A percentile compares a stretch with the other conserved stretches of the same genome.
Conservation (phyloP, 257 asterid species). For the Nicotiana otophora region DNA sequence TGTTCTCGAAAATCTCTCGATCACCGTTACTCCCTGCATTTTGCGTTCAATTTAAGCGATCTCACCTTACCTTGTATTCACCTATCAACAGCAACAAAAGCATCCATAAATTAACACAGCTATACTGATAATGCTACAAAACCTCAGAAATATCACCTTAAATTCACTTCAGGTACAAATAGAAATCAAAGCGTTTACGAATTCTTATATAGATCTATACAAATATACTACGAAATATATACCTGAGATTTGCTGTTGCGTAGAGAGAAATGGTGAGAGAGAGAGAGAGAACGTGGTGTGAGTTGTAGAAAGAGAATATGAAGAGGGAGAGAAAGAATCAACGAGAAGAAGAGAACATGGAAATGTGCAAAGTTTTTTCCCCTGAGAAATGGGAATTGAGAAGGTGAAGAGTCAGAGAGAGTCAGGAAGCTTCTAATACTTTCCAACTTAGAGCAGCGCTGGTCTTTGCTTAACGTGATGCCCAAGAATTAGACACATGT, state of each 20-base stretch:
- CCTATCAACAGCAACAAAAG: slow-evolving; percentile 12
- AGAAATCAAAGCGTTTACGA: not conserved
- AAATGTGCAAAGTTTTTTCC: not conserved
- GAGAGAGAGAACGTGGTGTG: slow-evolving; percentile 1
- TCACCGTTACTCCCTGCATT: slow-evolving; percentile 42
- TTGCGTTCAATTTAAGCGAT: slow-evolving; percentile 2
- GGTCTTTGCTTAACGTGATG: not conserved
- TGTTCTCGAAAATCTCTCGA: slow-evolving; percentile 49
- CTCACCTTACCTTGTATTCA: slow-evolving; percentile 17
- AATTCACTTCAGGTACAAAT: not conserved
- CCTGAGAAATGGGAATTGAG: not conserved
- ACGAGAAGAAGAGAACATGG: not conserved
- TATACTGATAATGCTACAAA: not conserved
- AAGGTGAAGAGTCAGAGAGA: not conserved
- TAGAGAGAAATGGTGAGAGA: not conserved
- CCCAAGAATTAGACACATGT: slow-evolving; percentile 2
- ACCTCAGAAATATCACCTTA: not conserved
- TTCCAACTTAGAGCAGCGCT: not conserved
- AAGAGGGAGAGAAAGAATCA: not conserved
- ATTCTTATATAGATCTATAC: not conserved
- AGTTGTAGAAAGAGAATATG: slow-evolving; percentile 3
- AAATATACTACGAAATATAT: not conserved
- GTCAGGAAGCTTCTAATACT: not conserved
- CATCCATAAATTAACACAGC: not conserved
- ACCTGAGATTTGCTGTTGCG: not conserved